phyloP scores from a whole-genome alignment of 495 filamentous ascomycete genomes.

The Aspergillus cavernicola region DNA sequence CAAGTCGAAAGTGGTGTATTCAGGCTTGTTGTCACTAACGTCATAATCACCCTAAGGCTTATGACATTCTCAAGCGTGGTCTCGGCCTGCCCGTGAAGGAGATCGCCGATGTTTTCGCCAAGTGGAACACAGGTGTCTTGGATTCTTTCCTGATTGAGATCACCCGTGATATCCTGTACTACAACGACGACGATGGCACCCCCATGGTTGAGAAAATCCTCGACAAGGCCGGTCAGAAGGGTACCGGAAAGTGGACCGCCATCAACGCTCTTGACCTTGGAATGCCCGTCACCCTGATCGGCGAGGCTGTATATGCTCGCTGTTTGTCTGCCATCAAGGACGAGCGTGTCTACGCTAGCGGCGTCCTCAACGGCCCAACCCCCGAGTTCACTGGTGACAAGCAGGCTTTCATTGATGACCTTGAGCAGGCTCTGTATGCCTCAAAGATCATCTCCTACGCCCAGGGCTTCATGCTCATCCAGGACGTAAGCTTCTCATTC shows the following conservation, averaged over 20 bases:
- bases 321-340: slow-evolving; percentile 92
- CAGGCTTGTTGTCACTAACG: neutral
- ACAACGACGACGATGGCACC: slow-evolving; percentile 87
- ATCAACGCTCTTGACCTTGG: slow-evolving; percentile 98
- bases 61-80: slow-evolving; percentile 99
- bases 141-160: slow-evolving; percentile 99
- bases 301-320: slow-evolving; percentile 92
- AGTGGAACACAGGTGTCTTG: slow-evolving; percentile 98
- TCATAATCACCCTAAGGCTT: slow-evolving; percentile 69
- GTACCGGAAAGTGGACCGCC: slow-evolving; percentile 99
- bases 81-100: slow-evolving; percentile 80
- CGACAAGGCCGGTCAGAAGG: slow-evolving; percentile 98
- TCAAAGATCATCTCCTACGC: slow-evolving; percentile 99
- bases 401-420: slow-evolving; percentile 88
- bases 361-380: slow-evolving; percentile 71
- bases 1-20: too few species aligned
- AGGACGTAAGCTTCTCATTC: slow-evolving; percentile 66
- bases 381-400: slow-evolving; percentile 84
- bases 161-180: slow-evolving; percentile 95
- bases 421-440: slow-evolving; percentile 97
- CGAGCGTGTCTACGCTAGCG: slow-evolving; percentile 82
- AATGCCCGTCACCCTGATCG: slow-evolving; percentile 98
- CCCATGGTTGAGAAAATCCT: slow-evolving; percentile 97
- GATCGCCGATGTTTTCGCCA: slow-evolving; percentile 87
- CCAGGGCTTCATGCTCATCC: slow-evolving; percentile 99